phyloP scores from a whole-genome alignment of 2,329 filamentous ascomycete genomes.

The Daldinia sp. region DNA sequence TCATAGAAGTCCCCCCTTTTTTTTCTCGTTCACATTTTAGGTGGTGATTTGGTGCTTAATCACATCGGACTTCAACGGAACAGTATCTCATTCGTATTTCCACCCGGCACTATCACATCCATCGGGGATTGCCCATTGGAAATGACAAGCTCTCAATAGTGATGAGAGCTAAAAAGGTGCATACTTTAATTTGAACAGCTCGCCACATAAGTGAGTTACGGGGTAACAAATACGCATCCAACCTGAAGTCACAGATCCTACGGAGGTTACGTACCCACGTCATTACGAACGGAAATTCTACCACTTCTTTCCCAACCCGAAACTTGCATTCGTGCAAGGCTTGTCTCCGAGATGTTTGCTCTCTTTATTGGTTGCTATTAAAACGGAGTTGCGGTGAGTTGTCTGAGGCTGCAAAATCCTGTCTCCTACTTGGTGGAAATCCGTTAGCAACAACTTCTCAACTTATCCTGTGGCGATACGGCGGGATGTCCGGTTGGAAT shows the following conservation, averaged over 20 bases:
- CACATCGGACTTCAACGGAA: constrained; percentile 34
- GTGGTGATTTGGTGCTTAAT: constrained; percentile 20
- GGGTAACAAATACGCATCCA: constrained; percentile 24
- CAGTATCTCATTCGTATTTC: constrained; percentile 35
- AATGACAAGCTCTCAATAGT: constrained; percentile 3
- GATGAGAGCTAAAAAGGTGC: constrained; percentile 32
- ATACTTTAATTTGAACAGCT: constrained; percentile 33
- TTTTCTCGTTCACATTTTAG: constrained; percentile 1
- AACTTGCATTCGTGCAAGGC: constrained; percentile 32
- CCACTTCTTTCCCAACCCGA: constrained; percentile 28
- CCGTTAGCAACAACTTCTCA: constrained; percentile 11
- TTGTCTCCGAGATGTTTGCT: constrained; percentile 11
- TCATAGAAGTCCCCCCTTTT: constrained; percentile 20
- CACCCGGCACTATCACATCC: constrained; percentile 6
- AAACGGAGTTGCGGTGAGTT: constrained; percentile 37
- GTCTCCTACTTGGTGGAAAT: constrained; percentile 27
- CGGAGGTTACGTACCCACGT: constrained; percentile 16
- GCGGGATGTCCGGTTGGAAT: constrained; percentile 18
- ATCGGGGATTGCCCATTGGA: constrained; percentile 17
- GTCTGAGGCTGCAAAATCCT: constrained; percentile 32
- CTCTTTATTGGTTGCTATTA: constrained; percentile 26
- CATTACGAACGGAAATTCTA: constrained; percentile 6
- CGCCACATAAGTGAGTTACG: constrained; percentile 27
- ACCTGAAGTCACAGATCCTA: constrained; percentile 1
- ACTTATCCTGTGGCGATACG: constrained; percentile 21